These are phyloP conservation scores for Nothophaeocryptopus gaeumannii DNA, from an alignment of 2,329 filamentous ascomycete genomes.

Conservation along the genomic window DNA sequence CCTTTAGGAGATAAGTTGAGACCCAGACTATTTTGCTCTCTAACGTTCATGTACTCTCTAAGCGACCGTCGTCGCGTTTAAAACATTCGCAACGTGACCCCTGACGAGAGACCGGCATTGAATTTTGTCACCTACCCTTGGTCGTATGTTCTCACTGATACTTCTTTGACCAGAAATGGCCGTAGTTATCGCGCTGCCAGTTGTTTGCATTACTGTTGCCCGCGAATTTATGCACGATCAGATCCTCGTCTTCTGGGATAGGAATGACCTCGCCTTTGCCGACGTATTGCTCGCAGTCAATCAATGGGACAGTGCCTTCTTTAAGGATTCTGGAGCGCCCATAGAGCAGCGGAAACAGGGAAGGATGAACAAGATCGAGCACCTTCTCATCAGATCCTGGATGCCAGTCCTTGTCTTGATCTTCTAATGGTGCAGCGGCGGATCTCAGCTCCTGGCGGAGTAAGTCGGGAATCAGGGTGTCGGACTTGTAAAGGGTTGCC, in stretches of 20 bases:
- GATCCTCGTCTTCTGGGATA: slow-evolving; percentile 12
- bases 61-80: too few species aligned
- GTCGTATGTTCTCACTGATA: too few species aligned
- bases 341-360: slow-evolving; percentile 60
- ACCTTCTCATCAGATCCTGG: slow-evolving; percentile 57
- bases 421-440: slow-evolving; percentile 50
- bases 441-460: slow-evolving; percentile 44
- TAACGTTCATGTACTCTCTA: too few species aligned
- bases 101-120: too few species aligned
- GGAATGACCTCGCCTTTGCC: slow-evolving; percentile 32
- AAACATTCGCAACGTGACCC: too few species aligned
- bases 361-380: slow-evolving; percentile 63
- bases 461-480: slow-evolving; percentile 41
- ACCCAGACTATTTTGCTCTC: too few species aligned
- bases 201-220: background rate
- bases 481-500: slow-evolving; percentile 54
- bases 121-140: too few species aligned
- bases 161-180: slow-evolving; percentile 20
- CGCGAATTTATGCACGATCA: slow-evolving; percentile 4
- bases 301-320: slow-evolving; percentile 30
- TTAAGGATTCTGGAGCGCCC: slow-evolving; percentile 46
- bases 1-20: too few species aligned
- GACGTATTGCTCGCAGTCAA: slow-evolving; percentile 32
- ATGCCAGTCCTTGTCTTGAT: slow-evolving; percentile 55
- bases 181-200: too few species aligned